Base-by-base conservation (phyloP, 352 stramenopile species). In the Pythium rishiriense region DNA sequence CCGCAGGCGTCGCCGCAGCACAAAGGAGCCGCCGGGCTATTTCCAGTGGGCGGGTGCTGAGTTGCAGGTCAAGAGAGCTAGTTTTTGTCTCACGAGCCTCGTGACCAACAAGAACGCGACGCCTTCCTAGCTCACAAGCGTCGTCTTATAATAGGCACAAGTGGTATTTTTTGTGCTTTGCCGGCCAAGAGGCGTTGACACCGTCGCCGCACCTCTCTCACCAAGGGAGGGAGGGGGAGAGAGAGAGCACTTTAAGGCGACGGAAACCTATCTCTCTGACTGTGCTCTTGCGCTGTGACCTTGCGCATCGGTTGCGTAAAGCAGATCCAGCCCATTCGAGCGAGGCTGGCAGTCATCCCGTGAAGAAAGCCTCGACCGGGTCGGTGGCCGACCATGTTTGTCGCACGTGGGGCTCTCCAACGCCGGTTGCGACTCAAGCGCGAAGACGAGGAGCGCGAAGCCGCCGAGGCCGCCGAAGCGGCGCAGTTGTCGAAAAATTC, bases 391-490 rank as follows among this genome's bases (percentile, higher is more conserved):
- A 41, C 26, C 41, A 67, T 67, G 60, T 67, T 67, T 31, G 52
- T 37, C 24, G 60, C 60, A 3, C 60, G 60, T n/a, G 35, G 42
- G 24, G 42, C 42, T 3, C 60, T 67, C 1, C 60, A 67, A 45
- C 60, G 60, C 2, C 51, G 51, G 14, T 15, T 67, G n/a, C 52
- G 50, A 12, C 22, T 65, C 33, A 37, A 29, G 31, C 53, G 53
- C 10, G 48, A 68, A 51, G 47, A 58, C 12, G 58, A 65, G 14
- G 45, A 53, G 47, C 37, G 15, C 5, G 50, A 60, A 3, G 58
- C 48, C 6, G 51, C 54, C 5, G 50, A 60, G 2, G 58, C 48
- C 6, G 51, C 54, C 25, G 41, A 60, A 35, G 26, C 26, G 2
- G 15, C 41, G 8, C 15, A 29, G 26, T 14, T 8, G 12, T 17